Evolutionary conservation across 192 early-diverging fungal species (phyloP).

Genomic region (Coemansia sp.): DNA sequence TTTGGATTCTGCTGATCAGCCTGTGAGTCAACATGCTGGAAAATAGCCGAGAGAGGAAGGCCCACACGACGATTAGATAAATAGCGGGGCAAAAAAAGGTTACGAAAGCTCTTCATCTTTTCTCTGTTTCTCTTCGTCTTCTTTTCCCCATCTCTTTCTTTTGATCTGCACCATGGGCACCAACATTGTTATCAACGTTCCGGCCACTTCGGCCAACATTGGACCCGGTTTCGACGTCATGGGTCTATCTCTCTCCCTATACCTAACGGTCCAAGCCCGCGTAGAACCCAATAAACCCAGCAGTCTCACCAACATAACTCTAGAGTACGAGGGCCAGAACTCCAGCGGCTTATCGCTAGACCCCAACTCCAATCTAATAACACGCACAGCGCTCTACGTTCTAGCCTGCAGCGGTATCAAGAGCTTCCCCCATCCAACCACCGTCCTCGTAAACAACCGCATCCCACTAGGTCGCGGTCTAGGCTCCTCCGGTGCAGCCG

Average conservation of each 20-base stretch:
- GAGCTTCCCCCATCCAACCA: slow-evolving; percentile 66
- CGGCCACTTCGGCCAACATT: slow-evolving; percentile 96
- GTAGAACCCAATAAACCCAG: slow-evolving; percentile 7
- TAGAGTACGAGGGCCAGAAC: slow-evolving; percentile 52
- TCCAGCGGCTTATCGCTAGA: slow-evolving; percentile 80
- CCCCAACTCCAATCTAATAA: slow-evolving; percentile 84
- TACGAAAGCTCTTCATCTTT: not conserved
- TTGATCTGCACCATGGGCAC: slow-evolving; percentile 1
- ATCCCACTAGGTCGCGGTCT: slow-evolving; percentile 97
- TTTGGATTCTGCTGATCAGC: not conserved
- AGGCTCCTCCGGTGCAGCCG: slow-evolving; percentile 95
- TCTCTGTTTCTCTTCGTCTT: not conserved
- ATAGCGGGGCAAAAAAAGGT: not conserved
- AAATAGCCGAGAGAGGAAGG: not conserved
- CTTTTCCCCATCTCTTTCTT: not conserved
- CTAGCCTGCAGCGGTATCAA: slow-evolving; percentile 69
- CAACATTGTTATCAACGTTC: slow-evolving; percentile 72
- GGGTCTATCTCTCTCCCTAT: slow-evolving; percentile 88
- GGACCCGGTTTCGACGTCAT: slow-evolving; percentile 98
- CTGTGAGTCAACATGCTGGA: not conserved
- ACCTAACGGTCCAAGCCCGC: slow-evolving; percentile 72
- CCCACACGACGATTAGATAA: no score
- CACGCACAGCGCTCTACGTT: slow-evolving; percentile 90
- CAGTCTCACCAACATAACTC: slow-evolving; percentile 42
- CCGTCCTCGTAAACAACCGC: slow-evolving; percentile 82